These are phyloP conservation scores for Penicillium coprophilum DNA, from an alignment of 495 filamentous ascomycete genomes.

Conservation along the genomic window DNA sequence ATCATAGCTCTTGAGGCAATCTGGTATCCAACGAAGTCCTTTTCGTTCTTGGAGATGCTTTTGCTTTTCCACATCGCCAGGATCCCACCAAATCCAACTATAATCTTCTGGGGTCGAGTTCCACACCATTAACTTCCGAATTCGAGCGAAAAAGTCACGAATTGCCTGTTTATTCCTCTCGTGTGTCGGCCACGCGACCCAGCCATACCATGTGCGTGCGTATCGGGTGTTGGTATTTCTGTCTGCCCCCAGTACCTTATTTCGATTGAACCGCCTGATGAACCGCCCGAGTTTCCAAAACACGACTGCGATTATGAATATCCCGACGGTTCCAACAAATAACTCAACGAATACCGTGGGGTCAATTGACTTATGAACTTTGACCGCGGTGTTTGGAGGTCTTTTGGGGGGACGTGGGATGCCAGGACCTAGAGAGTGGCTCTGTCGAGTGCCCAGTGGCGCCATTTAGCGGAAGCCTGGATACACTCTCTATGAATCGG, in stretches of 20 bases:
- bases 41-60: conserved; percentile 17
- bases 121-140: conserved; percentile 37
- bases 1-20: conserved; percentile 32
- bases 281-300: conserved; percentile 46
- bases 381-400: conserved; percentile 16
- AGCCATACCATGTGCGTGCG: conserved; percentile 49
- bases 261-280: conserved; percentile 35
- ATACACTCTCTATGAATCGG: neutral
- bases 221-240: conserved; percentile 37
- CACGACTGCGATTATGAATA: conserved; percentile 41
- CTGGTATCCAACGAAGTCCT: conserved; percentile 25
- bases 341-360: conserved; percentile 35
- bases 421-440: conserved; percentile 23
- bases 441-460: conserved; percentile 34
- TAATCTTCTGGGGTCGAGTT: conserved; percentile 37
- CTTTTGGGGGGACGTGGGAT: conserved; percentile 24
- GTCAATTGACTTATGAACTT: conserved; percentile 27
- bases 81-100: conserved; percentile 47
- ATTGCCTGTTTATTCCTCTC: conserved; percentile 31
- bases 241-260: conserved; percentile 34
- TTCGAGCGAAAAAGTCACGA: conserved; percentile 16
- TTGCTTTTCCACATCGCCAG: conserved; percentile 25
- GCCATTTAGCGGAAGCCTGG: conserved; percentile 30
- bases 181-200: conserved; percentile 38
- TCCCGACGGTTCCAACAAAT: conserved; percentile 38